phyloP scores from a whole-genome alignment of 306 rosid species.

The Acacia confusa region DNA sequence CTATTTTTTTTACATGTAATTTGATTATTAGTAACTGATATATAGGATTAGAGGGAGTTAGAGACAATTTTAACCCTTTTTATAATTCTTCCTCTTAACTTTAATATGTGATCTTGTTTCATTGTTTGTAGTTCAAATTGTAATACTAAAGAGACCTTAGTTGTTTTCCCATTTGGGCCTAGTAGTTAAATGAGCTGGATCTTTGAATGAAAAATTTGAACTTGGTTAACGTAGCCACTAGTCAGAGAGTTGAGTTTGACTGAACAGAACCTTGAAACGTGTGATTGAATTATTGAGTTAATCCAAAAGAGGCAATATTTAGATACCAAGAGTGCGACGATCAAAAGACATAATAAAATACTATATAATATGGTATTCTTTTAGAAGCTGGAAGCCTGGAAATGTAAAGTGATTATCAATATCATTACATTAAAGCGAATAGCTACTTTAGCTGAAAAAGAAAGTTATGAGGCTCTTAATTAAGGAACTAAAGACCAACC shows the following conservation, averaged over 20 bases:
- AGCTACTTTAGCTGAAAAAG: not conserved
- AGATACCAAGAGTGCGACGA: conserved; percentile 39
- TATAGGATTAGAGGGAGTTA: too few species aligned
- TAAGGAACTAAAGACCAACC: not conserved
- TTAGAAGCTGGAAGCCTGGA: not conserved
- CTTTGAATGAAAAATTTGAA: conserved; percentile 33
- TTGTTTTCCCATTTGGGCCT: conserved; percentile 2
- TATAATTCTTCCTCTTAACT: too few species aligned
- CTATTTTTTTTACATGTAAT: too few species aligned
- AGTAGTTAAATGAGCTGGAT: conserved; percentile 1
- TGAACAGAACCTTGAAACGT: conserved; percentile 32
- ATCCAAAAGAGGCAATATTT: conserved; percentile 11
- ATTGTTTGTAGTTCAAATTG: too few species aligned
- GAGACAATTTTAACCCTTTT: too few species aligned
- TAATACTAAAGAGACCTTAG: not conserved
- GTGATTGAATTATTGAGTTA: conserved; percentile 3
- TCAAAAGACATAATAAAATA: conserved; percentile 9
- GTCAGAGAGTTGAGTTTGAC: conserved; percentile 18
- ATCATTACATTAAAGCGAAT: too few species aligned
- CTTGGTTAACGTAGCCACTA: conserved; percentile 21
- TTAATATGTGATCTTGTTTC: too few species aligned
- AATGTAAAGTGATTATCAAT: not conserved
- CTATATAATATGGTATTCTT: not conserved
- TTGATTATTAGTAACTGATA: too few species aligned
- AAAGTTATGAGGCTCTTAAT: not conserved